Evolutionary conservation across 441 rosid species (phyloP), one percentile per base, ranked within the genome.

Genomic region (Omphalea diandra): DNA sequence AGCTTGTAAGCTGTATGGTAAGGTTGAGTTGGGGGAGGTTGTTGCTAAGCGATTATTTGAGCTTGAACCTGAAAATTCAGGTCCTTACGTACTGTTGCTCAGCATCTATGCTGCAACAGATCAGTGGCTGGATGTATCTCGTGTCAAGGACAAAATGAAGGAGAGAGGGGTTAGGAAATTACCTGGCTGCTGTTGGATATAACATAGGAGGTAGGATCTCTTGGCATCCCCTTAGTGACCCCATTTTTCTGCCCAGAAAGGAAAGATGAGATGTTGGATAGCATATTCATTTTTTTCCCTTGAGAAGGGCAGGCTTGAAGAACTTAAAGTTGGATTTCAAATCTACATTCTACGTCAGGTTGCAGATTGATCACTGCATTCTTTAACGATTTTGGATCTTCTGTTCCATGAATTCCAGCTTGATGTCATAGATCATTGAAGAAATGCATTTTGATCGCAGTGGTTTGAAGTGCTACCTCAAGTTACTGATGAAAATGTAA

Each of bases 61-160:
- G 70, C 77, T 89, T 73, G 94, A 91, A 74, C 96, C 98, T 3
- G 67, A 75, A 70, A 85, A 82, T 75, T 87, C 88, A 4, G 88
- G 87, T 70, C 83, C 56, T 63, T 93, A 87, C 72, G 91, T 88
- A 76, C 80, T 89, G 55, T 76, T 93, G 74, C 91, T 94, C 41
- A 81, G 88, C 69, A 89, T 91, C 32, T 88, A 91, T 71, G 98
- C 97, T 5, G 88, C 90, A 50, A 83, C 87, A 7, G 86, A 84
- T 22, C 83, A 82, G 67, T 93, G 96, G 97, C 31, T 67, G 24
- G 91, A 88, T 62, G 90, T 88, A 15, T 81, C 81, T 77, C 71
- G 66, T 68, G 70, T 91, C 47, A 86, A 91, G 79, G 81, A 82
- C 32, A 79, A 68, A 83, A 89, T 93, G 94, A 81, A 76, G 73